Evolutionary conservation across 352 stramenopile species (phyloP).

Genomic region (Saprolegnia diclina): DNA sequence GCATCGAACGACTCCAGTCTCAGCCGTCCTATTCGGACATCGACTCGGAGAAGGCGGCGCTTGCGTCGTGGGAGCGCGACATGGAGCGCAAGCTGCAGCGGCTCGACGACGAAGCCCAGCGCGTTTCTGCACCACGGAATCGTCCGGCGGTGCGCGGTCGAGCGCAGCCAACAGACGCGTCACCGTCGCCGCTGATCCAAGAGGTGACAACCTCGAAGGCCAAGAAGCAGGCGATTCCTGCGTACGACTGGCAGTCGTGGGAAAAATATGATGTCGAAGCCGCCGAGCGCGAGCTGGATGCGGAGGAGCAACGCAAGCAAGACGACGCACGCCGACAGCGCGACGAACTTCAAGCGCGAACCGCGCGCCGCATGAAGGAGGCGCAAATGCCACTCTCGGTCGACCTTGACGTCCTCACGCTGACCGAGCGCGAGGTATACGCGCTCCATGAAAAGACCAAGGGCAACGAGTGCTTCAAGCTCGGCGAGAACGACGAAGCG

Average conservation of each 20-base stretch:
- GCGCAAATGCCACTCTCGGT: conserved; percentile 44
- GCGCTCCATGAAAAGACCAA: conserved; percentile 87
- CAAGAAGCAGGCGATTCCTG: conserved; percentile 43
- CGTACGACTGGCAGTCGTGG: conserved; percentile 90
- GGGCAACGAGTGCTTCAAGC: conserved; percentile 90
- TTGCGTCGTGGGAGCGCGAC: conserved; percentile 56
- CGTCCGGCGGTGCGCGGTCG: conserved; percentile 54
- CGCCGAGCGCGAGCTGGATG: conserved; percentile 31
- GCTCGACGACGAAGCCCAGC: conserved; percentile 35
- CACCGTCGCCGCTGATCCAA: conserved; percentile 8
- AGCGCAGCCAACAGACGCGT: conserved; percentile 14
- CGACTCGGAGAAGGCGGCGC: conserved; percentile 46
- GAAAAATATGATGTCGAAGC: conserved; percentile 87
- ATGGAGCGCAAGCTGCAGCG: conserved; percentile 54
- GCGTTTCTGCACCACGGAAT: neutral
- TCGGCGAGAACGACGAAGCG: conserved; percentile 78
- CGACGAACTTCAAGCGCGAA: conserved; percentile 10
- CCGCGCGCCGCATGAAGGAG: neutral
- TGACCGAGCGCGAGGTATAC: conserved; percentile 46
- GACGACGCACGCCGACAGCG: conserved; percentile 41
- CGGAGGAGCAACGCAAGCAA: conserved; percentile 38
- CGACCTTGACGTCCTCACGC: conserved; percentile 46
- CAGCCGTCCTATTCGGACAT: conserved; percentile 51
- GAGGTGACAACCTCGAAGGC: conserved; percentile 27
- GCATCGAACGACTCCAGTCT: conserved; percentile 62